Evolutionary conservation across 2,329 filamentous ascomycete species (phyloP), one percentile per base, ranked within the genome.

Genomic region (Colletotrichum paranaense): DNA sequence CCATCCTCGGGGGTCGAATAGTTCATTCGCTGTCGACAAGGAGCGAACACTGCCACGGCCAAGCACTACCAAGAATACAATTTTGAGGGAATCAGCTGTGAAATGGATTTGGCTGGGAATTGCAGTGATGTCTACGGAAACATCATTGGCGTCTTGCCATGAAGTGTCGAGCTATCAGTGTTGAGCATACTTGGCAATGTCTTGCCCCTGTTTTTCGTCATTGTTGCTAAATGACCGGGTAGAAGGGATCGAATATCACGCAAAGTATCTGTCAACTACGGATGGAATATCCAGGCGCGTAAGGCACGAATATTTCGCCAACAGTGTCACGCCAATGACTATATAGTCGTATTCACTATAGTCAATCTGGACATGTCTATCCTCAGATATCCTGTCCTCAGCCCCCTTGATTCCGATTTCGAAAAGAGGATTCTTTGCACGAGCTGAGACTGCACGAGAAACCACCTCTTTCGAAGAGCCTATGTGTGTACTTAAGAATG

Each of bases 41-140:
- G 11, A 26, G 7, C 2, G 2, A 59, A 60, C 66, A 73, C 59
- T 60, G 70, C 60, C 70, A 62, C 66, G 8, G 70, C 66, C 66
- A 73, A 73, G 70, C 24, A n/a, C 32, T 60, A 64, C 70, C 66
- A 69, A 73, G 70, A 24, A n/a, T 24, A 24, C 28, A 28, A 35
- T 3, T 5, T 28, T 42, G 4, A 32, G 26, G 26, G 30, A 53
- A 52, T n/a, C 16, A 28, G 60, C 69, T 55, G 24, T 49, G 52
- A n/a, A 5, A 65, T 64, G 53, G 7, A n/a, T 16, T 30, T 14
- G 35, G 7, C 22, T 19, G 14, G 14, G 16, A 12, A 2, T 7
- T 8, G 0, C 9, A 14, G 42, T 52, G 3, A 4, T 24, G 19
- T 16, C 22, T 16, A 7, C 16, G 12, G 8, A 53, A 5, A 1